Evolutionary conservation across 495 filamentous ascomycete genomes (phyloP).

Genomic region (Aspergillus cavernicola): DNA sequence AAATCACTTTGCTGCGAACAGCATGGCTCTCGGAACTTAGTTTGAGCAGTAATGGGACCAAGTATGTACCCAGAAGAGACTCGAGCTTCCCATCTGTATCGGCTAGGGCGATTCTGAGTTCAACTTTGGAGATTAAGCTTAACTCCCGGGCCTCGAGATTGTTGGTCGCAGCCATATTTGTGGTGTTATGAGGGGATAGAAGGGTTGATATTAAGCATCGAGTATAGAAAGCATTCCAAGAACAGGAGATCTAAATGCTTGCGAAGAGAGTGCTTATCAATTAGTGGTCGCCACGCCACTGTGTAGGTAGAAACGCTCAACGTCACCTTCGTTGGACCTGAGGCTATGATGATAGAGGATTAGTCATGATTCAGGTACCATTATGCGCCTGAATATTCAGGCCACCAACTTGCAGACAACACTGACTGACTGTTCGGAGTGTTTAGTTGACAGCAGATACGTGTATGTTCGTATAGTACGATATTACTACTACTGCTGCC

Average conservation of each 20-base stretch:
- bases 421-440: too few relatives aligned
- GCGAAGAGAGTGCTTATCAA: background rate
- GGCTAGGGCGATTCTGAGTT: slow-evolving; percentile 82
- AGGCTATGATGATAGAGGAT: slow-evolving; percentile 10
- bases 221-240: background rate
- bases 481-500: too few relatives aligned
- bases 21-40: slow-evolving; percentile 71
- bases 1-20: slow-evolving; percentile 77
- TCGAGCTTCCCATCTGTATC: slow-evolving; percentile 81
- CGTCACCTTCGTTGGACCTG: slow-evolving; percentile 15
- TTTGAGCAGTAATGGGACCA: slow-evolving; percentile 81
- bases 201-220: background rate
- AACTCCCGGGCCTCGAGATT: slow-evolving; percentile 72
- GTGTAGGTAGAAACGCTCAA: slow-evolving; percentile 11
- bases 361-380: slow-evolving; percentile 14
- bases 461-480: too few relatives aligned
- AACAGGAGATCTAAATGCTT: background rate
- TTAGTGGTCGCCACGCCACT: background rate
- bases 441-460: too few relatives aligned
- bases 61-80: slow-evolving; percentile 67
- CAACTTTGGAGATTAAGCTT: slow-evolving; percentile 81
- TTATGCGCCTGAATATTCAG: background rate
- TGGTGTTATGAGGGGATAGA: background rate
- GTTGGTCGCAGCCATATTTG: slow-evolving; percentile 35
- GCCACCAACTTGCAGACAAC: background rate